Evolutionary conservation across 495 filamentous ascomycete genomes (phyloP), one percentile per base, ranked within the genome.

Genomic region (Alectoria sarmentosa): DNA sequence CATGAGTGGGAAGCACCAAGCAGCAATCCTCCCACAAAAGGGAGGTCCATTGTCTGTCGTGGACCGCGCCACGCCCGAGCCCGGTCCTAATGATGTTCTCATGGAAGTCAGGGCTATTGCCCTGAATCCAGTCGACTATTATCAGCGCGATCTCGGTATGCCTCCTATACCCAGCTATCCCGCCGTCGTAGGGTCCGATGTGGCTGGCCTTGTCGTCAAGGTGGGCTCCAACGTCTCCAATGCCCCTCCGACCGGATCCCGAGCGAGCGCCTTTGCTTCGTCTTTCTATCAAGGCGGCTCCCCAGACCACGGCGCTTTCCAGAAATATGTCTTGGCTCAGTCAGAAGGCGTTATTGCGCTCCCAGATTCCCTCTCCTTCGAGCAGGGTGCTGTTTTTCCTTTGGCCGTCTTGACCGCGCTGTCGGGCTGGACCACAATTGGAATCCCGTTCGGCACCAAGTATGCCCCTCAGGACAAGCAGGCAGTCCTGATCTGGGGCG

Each of bases 311-410:
- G 62, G 57, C 0, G 74, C 62, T 13, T 77, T 73, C 38, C 75
- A 77, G 46, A 54, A 67, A 21, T 76, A 73, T 56, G 68, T 63
- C 13, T 66, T 70, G 9, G 60, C 65, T 19, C 66, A 60, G 11
- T 67, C 71, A 37, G 61, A 70, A 57, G 41, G 70, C 32, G 68
- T 74, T 7, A 54, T 71, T 21, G 61, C 64, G 39, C 68, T 84
- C 21, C 80, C 81, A 2, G 70, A 69, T 37, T 38, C 54, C 46
- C 69, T 82, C n/a, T 44, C 69, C 37, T 82, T 73, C 60, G 74
- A 75, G 44, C 61, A 73, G 19, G 81, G 75, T 4, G 70, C 66
- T 28, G 77, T 80, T 14, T 67, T 83, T 4, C 79, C 80, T 26
- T 65, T 68, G 58, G 36, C 68, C 21, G 60, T 71, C 37, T 57